Base-by-base conservation (phyloP, 768 basidiomycete species). In the Russula earlei region DNA sequence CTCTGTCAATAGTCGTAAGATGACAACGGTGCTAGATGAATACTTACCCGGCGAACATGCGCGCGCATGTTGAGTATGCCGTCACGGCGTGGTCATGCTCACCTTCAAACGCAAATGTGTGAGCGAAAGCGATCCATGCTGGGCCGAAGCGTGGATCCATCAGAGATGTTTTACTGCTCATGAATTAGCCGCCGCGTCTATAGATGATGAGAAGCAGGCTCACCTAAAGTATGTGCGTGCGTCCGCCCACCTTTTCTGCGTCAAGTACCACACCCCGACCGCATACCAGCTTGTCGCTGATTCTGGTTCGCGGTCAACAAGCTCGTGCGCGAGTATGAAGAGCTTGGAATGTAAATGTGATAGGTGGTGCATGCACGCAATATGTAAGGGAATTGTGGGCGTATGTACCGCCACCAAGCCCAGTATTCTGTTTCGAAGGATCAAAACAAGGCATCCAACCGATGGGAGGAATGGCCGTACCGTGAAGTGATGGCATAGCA, bases 81-180 rank as follows among this genome's bases (percentile, higher is more conserved):
- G 92, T 97, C 43, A 98, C 91, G 3, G 96, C 95, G 65, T 97
- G 94, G 63, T 98, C 95, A 72, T 98, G 96, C 68, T 99, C 96
- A 15, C 94, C 94, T 68, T 99, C 96, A 62, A 90, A 75, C 2
- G 95, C 91, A 72, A 96, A 99, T 0, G 93, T 93, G 69, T 99
- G 96, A 10, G 89, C 96, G 67, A 98, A 99, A 2, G 93, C 91
- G 49, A 97, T 82, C 96, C 96, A 99, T 0, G 95, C 91, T 10
- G 96, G 93, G 0, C 84, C 91, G 68, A 96, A 96, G 4, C 95
- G 81, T 19, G 94, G 90, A 67, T 99, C 95, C 85, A 98, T 92
- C 14, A 99, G 71, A 3, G 91, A 92, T 0, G 94, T 91, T 79
- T 99, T 99, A 65, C 94, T 95, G 57, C 17, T 10, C 40, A 29